A percentile compares a stretch with the other conserved stretches of the same genome.
Conservation (phyloP, 23 red algal genomes). For the Chondrus crispus region DNA sequence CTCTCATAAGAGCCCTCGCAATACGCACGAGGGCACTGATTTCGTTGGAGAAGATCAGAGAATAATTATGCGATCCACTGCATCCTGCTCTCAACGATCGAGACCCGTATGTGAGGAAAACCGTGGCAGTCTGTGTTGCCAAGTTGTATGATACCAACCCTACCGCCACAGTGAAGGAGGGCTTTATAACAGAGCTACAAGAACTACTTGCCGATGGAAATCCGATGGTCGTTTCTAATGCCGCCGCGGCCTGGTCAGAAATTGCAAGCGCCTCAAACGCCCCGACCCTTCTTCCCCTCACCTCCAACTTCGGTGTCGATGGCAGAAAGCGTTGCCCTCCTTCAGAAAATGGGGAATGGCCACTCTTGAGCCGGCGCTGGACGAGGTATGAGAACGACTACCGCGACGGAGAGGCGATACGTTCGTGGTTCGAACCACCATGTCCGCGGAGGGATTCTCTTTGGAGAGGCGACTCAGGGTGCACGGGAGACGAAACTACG, state of each 20-base stretch:
- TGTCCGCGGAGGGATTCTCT: too few relatives aligned
- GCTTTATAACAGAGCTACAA: constrained; percentile 62
- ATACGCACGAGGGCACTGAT: constrained; percentile 93
- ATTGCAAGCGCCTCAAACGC: constrained; percentile 52
- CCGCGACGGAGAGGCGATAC: too few relatives aligned
- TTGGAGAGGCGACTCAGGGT: too few relatives aligned
- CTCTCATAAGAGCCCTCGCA: constrained; percentile 85
- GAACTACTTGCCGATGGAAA: constrained; percentile 82
- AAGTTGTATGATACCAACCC: constrained; percentile 82
- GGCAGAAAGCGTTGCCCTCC: too few relatives aligned
- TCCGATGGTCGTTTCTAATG: constrained; percentile 81
- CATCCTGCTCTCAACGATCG: constrained; percentile 62
- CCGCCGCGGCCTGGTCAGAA: constrained; percentile 68
- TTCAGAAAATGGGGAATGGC: too few relatives aligned
- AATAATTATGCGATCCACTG: constrained; percentile 73
- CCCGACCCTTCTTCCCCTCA: constrained; percentile 40
- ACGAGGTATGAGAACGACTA: too few relatives aligned
- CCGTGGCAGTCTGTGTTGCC: constrained; percentile 82
- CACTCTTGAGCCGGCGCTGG: too few relatives aligned
- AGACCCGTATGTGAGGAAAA: constrained; percentile 94
- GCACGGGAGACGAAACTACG: too few relatives aligned
- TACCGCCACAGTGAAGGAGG: constrained; percentile 33
- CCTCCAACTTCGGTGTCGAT: too few relatives aligned
- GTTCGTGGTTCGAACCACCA: too few relatives aligned
- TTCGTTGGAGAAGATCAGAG: constrained; percentile 62